Evolutionary conservation across 2,329 filamentous ascomycete species (phyloP), one percentile per base, ranked within the genome.

Genomic region (Domatiomyces globalis): DNA sequence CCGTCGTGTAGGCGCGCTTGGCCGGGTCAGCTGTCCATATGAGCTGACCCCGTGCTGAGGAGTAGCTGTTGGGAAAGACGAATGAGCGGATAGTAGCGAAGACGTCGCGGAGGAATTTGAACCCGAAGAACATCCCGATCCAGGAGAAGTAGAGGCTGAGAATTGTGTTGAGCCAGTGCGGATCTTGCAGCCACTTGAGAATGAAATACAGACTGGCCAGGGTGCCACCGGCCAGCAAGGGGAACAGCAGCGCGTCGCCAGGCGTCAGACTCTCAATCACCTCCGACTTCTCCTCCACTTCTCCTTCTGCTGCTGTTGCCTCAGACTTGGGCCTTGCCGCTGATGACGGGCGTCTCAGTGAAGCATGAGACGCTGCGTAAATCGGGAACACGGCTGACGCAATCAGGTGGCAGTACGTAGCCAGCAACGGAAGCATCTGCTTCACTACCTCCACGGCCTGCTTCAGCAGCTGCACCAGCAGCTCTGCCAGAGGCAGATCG

Each of bases 111-210:
- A 88, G 69, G 20, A 95, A 74, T 44, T 80, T 81, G 7, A 81
- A 74, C 15, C 92, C 75, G 54, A 86, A 87, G 55, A 85, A 82
- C n/a, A 94, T 68, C 0, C 86, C 87, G 63, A 90, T 80, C 52
- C 79, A 67, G 2, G 85, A 85, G 68, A 95, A 89, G 71, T 96
- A 95, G 62, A 77, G 80, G 42, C 85, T 83, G 19, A 96, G 71
- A 42, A 94, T 77, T 67, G 83, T 85, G 71, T 90, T 95, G 61
- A 96, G 69, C 19, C 94, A 71, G 9, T 81, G 74, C 0, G 88
- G 83, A 62, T 95, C 86, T 58, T 90, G 75, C 51, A 95, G 78
- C 77, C 84, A 92, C 65, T 94, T 87, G 63, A 96, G 87, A 54
- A 95, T 73, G 61, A 89, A 83, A 71, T 96, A 96, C 10, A 96